These are phyloP conservation scores for Colletotrichum theobromicola DNA, from an alignment of 2,329 filamentous ascomycete genomes.

Conservation along the genomic window DNA sequence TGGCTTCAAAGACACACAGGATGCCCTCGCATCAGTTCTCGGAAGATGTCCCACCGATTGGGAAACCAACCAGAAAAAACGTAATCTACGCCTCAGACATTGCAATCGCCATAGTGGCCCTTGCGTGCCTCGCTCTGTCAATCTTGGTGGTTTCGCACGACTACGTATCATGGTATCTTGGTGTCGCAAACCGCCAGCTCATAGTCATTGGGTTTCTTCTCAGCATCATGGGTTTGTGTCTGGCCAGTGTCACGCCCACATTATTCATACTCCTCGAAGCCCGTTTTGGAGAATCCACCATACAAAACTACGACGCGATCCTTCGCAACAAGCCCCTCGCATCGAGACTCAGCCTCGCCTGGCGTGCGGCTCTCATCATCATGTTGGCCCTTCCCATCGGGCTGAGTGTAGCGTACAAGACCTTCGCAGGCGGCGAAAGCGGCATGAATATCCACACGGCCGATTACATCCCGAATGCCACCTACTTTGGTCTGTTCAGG, in stretches of 20 bases:
- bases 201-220: background rate
- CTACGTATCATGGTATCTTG: background rate
- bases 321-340: background rate
- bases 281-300: fast-evolving
- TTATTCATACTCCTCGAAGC: fast-evolving
- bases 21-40: background rate
- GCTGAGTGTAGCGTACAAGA: background rate
- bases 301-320: background rate
- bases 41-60: background rate
- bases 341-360: fast-evolving
- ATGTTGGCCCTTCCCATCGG: background rate
- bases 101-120: fast-evolving
- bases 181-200: fast-evolving
- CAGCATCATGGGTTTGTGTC: background rate
- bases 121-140: background rate
- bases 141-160: fast-evolving
- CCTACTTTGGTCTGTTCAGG: fast-evolving
- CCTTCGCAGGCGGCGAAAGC: background rate
- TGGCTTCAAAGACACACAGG: too few species aligned
- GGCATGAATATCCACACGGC: fast-evolving
- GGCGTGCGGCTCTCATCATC: fast-evolving
- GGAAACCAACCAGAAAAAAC: fast-evolving
- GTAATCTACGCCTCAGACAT: fast-evolving
- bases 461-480: fast-evolving
- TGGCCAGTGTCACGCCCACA: fast-evolving